phyloP scores from a whole-genome alignment of 106 monocot genomes.

The Acorus gramineus region DNA sequence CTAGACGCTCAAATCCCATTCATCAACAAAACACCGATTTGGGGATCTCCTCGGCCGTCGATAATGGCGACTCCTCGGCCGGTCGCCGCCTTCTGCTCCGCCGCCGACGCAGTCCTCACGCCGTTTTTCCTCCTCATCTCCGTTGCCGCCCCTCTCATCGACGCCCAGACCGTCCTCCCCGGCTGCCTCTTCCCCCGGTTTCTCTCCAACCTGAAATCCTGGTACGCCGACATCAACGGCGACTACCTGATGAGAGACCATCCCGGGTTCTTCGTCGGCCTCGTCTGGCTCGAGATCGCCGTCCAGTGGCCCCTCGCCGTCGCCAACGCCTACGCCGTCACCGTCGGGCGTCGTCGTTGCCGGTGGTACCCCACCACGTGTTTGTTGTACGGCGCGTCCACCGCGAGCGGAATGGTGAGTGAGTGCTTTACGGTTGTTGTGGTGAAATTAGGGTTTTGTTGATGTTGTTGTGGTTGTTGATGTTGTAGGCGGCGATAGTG shows the following conservation, averaged over 20 bases:
- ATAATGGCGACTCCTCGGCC: too few relatives aligned
- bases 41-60: too few relatives aligned
- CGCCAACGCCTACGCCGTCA: conserved; percentile 37
- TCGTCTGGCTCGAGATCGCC: conserved; percentile 38
- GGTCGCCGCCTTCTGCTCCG: too few relatives aligned
- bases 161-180: conserved; percentile 29
- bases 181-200: conserved; percentile 22
- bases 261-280: conserved; percentile 39
- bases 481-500: too few relatives aligned
- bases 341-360: conserved; percentile 10
- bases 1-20: too few relatives aligned
- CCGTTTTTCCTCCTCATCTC: conserved; percentile 30
- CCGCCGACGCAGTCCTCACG: conserved; percentile 17
- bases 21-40: too few relatives aligned
- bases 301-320: conserved; percentile 45
- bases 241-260: conserved; percentile 46
- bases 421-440: too few relatives aligned
- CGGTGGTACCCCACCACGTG: conserved; percentile 35
- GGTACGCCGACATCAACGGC: conserved; percentile 38
- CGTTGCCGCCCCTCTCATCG: conserved; percentile 38
- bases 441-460: too few relatives aligned
- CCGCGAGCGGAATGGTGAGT: conserved; percentile 43
- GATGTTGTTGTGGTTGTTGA: too few relatives aligned
- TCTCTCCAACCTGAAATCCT: conserved; percentile 23
- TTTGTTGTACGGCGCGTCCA: conserved; percentile 28